Conservation (phyloP, 352 stramenopile genomes). For the Globisporangium parvum region DNA sequence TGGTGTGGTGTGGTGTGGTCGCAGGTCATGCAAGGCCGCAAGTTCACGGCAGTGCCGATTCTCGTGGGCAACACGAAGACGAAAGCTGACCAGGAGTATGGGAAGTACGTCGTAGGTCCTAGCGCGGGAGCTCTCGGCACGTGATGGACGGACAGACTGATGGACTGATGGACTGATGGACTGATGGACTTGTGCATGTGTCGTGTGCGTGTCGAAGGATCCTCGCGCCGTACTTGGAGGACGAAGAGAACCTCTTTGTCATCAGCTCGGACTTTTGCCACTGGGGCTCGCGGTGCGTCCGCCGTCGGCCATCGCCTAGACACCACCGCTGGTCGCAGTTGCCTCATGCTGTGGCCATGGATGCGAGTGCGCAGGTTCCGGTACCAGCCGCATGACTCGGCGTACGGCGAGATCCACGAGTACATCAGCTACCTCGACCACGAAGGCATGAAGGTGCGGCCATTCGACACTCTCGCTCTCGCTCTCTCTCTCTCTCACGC, state of each 20-base stretch:
- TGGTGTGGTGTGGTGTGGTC: no score
- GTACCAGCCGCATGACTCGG: slow-evolving; percentile 84
- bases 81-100: slow-evolving; percentile 80
- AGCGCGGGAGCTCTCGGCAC: background rate
- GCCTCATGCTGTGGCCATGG: background rate
- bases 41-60: slow-evolving; percentile 91
- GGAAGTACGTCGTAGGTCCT: slow-evolving; percentile 38
- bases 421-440: slow-evolving; percentile 95
- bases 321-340: background rate
- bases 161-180: no score
- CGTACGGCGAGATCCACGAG: slow-evolving; percentile 90
- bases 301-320: no score
- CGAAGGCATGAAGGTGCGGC: slow-evolving; percentile 79
- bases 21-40: slow-evolving; percentile 62
- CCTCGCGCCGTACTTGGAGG: slow-evolving; percentile 89
- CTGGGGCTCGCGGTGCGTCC: slow-evolving; percentile 79
- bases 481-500: background rate
- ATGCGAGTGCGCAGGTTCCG: slow-evolving; percentile 55
- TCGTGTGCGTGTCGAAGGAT: slow-evolving; percentile 37
- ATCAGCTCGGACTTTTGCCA: slow-evolving; percentile 98
- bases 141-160: background rate
- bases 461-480: no score
- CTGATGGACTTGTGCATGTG: no score
- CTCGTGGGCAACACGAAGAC: slow-evolving; percentile 93
- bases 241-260: slow-evolving; percentile 91